Conservation (phyloP, 768 basidiomycete genomes). For the Cystofilobasidium capitatum region DNA sequence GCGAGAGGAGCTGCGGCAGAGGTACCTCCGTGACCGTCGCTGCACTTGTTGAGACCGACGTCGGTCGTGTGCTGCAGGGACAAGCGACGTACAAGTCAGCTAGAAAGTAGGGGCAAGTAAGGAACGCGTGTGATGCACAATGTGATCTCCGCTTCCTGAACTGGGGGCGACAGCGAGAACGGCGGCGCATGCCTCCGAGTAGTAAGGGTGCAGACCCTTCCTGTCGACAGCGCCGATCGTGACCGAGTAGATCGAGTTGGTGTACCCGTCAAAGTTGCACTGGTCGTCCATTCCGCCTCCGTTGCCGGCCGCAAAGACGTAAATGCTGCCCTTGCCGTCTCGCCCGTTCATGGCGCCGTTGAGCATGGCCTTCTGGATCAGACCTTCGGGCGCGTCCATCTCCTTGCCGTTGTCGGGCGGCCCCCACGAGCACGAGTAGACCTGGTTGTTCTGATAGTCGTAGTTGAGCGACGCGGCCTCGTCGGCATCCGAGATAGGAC, state of each 20-base stretch:
- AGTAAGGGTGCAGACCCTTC: conserved; percentile 87
- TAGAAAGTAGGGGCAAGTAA: neutral
- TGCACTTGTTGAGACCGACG: conserved; percentile 71
- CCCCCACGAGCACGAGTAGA: conserved; percentile 97
- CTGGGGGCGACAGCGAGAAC: conserved; percentile 95
- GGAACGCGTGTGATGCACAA: conserved; percentile 51
- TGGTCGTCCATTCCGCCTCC: conserved; percentile 85
- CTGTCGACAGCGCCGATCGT: conserved; percentile 93
- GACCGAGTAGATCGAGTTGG: conserved; percentile 91
- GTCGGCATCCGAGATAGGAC: conserved; percentile 86
- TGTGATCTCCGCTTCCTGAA: conserved; percentile 85
- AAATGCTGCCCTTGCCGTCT: conserved; percentile 79
- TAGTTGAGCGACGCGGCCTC: conserved; percentile 93
- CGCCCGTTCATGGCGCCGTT: conserved; percentile 89
- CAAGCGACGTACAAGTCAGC: neutral
- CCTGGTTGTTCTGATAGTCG: conserved; percentile 80
- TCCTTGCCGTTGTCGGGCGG: conserved; percentile 87
- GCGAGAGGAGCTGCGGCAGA: conserved; percentile 97
- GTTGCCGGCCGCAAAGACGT: conserved; percentile 95
- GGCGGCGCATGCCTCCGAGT: conserved; percentile 94
- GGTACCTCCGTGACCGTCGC: conserved; percentile 80
- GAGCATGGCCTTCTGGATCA: conserved; percentile 86
- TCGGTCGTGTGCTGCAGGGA: conserved; percentile 76
- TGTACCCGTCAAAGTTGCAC: conserved; percentile 99
- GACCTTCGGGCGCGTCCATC: conserved; percentile 86